Percentiles rank a stretch among this genome's conserved stretches.
Conservation (phyloP, 768 basidiomycete species). For the Leccinum disarticulatum region DNA sequence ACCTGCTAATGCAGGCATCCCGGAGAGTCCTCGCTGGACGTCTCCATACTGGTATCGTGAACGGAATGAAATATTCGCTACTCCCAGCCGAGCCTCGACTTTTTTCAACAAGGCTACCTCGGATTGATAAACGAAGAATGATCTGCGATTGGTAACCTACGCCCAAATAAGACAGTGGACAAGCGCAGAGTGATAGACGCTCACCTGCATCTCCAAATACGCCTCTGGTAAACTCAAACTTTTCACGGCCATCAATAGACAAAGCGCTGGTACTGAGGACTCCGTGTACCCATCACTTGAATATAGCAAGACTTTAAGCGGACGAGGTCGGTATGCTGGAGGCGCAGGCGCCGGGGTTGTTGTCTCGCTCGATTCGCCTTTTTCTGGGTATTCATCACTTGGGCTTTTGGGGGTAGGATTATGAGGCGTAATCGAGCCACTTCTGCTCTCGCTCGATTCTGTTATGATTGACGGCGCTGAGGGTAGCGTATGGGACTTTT, state of each 20-base stretch:
- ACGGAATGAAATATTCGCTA: conserved; percentile 18
- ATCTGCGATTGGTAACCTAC: conserved; percentile 62
- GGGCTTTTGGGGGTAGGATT: neutral
- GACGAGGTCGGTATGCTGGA: conserved; percentile 47
- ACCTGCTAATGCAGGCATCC: conserved; percentile 6
- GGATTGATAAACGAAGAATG: conserved; percentile 88
- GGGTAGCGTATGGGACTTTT: conserved; percentile 11
- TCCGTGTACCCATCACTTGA: conserved; percentile 93
- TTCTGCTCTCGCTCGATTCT: conserved; percentile 17
- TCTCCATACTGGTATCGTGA: conserved; percentile 27
- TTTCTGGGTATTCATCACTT: conserved; percentile 22
- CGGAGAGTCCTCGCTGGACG: conserved; percentile 19
- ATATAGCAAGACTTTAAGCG: conserved; percentile 76
- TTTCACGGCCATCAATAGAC: conserved; percentile 79
- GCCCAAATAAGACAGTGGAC: conserved; percentile 3
- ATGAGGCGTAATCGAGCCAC: conserved; percentile 21
- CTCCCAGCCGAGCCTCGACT: conserved; percentile 56
- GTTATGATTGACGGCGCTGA: conserved; percentile 21
- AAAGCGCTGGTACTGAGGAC: conserved; percentile 82
- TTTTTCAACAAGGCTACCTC: conserved; percentile 67
- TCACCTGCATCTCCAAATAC: conserved; percentile 81
- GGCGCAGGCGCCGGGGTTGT: conserved; percentile 6
- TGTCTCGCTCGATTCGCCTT: conserved; percentile 13
- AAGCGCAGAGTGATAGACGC: neutral
- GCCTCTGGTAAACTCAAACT: conserved; percentile 78